phyloP scores from a whole-genome alignment of 768 basidiomycete species.

The Pholiota conissans region DNA sequence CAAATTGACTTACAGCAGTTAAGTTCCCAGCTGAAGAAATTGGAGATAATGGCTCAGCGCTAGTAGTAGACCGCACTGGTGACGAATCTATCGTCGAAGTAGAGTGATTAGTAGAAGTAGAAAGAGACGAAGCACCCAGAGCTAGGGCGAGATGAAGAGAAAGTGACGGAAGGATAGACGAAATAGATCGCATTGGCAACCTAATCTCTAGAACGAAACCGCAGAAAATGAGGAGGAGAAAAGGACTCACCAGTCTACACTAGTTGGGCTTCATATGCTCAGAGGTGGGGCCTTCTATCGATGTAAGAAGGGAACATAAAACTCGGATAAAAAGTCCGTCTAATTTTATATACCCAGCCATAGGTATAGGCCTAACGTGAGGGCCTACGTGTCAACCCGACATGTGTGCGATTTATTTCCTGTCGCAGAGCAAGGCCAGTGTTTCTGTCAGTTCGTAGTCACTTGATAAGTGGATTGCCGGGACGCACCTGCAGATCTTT shows the following conservation, averaged over 20 bases:
- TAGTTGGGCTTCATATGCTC: slow-evolving; percentile 15
- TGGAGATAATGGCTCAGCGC: neutral
- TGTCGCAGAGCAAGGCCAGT: slow-evolving; percentile 21
- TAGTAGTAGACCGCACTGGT: slow-evolving; percentile 1
- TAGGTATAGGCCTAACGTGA: slow-evolving; percentile 17
- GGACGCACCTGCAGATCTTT: neutral
- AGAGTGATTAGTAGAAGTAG: slow-evolving; percentile 1
- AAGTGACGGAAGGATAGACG: slow-evolving; percentile 2
- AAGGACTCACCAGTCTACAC: slow-evolving; percentile 13
- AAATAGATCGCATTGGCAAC: slow-evolving; percentile 7
- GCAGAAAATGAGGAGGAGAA: slow-evolving; percentile 11
- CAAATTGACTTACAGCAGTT: slow-evolving; percentile 1
- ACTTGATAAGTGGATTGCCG: slow-evolving; percentile 27
- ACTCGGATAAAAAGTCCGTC: slow-evolving; percentile 5
- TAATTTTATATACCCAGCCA: slow-evolving; percentile 6
- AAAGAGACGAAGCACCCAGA: neutral
- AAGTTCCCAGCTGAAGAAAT: neutral
- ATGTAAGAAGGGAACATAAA: neutral
- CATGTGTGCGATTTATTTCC: slow-evolving; percentile 34
- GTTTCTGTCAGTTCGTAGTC: slow-evolving; percentile 25
- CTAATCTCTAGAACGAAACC: slow-evolving; percentile 2
- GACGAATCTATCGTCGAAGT: slow-evolving; percentile 3
- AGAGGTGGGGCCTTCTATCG: slow-evolving; percentile 11
- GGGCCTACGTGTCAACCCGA: slow-evolving; percentile 31
- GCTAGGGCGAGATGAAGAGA: neutral